A percentile compares a stretch with the other conserved stretches of the same genome.
Evolutionary conservation across 306 rosid genomes (phyloP).

Genomic region (Pterocarpus santalinus): DNA sequence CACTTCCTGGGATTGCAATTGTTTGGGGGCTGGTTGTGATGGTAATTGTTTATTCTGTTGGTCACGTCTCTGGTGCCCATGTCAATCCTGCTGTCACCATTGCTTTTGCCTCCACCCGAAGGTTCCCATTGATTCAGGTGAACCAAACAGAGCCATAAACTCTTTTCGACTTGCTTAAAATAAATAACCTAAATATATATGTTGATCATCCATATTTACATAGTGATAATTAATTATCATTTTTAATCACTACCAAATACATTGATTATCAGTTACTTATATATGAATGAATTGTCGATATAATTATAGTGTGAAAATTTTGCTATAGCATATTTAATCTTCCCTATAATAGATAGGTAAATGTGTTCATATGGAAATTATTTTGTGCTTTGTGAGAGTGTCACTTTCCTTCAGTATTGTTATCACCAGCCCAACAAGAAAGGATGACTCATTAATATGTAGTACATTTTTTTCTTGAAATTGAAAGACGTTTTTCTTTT

Average conservation of each 20-base stretch:
- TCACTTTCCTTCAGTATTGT: constrained; percentile 6
- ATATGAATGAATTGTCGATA: too few species aligned
- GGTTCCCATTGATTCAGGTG: constrained; percentile 79
- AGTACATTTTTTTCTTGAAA: constrained; percentile 22
- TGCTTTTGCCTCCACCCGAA: constrained; percentile 72
- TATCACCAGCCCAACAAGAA: constrained; percentile 16
- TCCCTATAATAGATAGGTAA: background rate
- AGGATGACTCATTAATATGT: background rate
- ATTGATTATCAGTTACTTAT: too few species aligned
- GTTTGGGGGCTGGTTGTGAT: constrained; percentile 77
- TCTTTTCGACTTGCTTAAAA: too few species aligned
- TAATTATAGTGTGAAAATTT: too few species aligned
- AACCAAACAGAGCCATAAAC: background rate
- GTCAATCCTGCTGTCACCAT: constrained; percentile 91
- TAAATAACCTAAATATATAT: too few species aligned
- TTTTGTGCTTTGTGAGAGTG: background rate
- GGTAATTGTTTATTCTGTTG: constrained; percentile 76
- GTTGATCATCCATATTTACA: too few species aligned
- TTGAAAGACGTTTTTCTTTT: background rate
- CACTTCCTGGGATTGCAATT: constrained; percentile 71
- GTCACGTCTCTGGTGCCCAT: constrained; percentile 93
- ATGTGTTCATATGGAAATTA: background rate
- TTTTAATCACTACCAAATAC: too few species aligned
- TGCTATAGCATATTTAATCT: background rate
- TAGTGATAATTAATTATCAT: too few species aligned